Evolutionary conservation across 2,329 filamentous ascomycete species (phyloP).

Genomic region (Penicillium concentricum): DNA sequence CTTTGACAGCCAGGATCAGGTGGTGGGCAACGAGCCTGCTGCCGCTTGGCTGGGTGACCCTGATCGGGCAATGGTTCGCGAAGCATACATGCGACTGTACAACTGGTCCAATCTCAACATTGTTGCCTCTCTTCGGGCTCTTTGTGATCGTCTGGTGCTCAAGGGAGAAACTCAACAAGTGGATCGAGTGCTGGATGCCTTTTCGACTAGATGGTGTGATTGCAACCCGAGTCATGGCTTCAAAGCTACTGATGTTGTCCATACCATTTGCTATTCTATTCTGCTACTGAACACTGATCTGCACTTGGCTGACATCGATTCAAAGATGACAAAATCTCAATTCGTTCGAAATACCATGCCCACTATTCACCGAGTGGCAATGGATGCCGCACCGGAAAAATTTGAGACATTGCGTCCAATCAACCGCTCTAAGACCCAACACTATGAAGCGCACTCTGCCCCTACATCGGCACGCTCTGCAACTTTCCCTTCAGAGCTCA

Average conservation of each 20-base stretch:
- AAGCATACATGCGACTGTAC: conserved; percentile 89
- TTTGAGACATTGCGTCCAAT: conserved; percentile 57
- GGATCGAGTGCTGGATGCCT: conserved; percentile 86
- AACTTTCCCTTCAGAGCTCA: conserved; percentile 18
- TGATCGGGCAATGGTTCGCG: conserved; percentile 55
- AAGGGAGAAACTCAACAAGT: conserved; percentile 96
- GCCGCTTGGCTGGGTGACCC: conserved; percentile 79
- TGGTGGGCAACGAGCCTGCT: conserved; percentile 74
- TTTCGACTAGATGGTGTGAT: conserved; percentile 86
- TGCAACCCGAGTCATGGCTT: conserved; percentile 94
- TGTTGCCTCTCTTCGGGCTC: conserved; percentile 70
- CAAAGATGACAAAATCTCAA: conserved; percentile 92
- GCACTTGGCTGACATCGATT: conserved; percentile 89
- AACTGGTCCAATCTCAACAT: conserved; percentile 82
- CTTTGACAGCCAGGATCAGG: conserved; percentile 75
- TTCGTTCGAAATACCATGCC: conserved; percentile 97
- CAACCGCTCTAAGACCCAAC: conserved; percentile 39
- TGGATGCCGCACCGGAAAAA: conserved; percentile 67
- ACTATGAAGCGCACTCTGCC: conserved; percentile 30
- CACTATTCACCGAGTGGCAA: conserved; percentile 74
- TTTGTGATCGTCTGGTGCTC: conserved; percentile 79
- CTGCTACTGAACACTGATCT: conserved; percentile 94
- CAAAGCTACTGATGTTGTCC: conserved; percentile 85
- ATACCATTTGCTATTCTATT: conserved; percentile 95
- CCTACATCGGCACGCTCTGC: conserved; percentile 22